phyloP scores from a whole-genome alignment of 768 basidiomycete species.

The Panaeolus cyanescens region DNA sequence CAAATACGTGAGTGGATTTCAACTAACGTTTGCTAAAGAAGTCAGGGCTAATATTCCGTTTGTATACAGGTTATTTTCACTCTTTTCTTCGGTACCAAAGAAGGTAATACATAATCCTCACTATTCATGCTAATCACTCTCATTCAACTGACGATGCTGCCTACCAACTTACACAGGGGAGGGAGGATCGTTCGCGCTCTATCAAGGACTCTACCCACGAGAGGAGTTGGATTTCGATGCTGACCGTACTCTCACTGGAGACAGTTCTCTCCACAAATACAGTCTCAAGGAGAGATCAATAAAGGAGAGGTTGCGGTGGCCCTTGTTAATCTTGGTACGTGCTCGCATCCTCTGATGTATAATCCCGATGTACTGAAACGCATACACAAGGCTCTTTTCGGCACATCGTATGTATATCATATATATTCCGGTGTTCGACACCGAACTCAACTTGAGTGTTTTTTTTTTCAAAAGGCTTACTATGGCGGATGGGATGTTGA shows the following conservation, averaged over 20 bases:
- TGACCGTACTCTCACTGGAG: slow-evolving; percentile 56
- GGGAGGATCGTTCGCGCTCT: slow-evolving; percentile 68
- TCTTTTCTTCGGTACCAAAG: slow-evolving; percentile 37
- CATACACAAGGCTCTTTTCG: slow-evolving; percentile 57
- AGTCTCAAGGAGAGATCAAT: slow-evolving; percentile 19
- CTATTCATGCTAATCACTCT: background rate
- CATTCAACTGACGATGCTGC: background rate
- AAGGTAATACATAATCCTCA: slow-evolving; percentile 37
- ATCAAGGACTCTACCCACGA: slow-evolving; percentile 60
- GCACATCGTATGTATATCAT: slow-evolving; percentile 42
- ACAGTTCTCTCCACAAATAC: slow-evolving; percentile 28
- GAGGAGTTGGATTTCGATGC: slow-evolving; percentile 43
- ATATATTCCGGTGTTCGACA: background rate
- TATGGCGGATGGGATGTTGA: slow-evolving; percentile 69
- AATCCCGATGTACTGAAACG: slow-evolving; percentile 2
- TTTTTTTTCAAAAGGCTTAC: slow-evolving; percentile 42
- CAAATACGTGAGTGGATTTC: slow-evolving; percentile 54
- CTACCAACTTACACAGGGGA: slow-evolving; percentile 43
- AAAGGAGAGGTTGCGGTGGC: slow-evolving; percentile 42
- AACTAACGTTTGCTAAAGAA: background rate
- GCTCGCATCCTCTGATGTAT: background rate
- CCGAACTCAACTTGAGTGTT: background rate
- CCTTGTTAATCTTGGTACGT: slow-evolving; percentile 58
- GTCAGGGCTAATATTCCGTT: background rate
- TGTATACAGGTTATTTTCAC: slow-evolving; percentile 45